A percentile compares a stretch with the other conserved stretches of the same genome.
Evolutionary conservation across 306 rosid species (phyloP).

Genomic region (Acacia melanoxylon): DNA sequence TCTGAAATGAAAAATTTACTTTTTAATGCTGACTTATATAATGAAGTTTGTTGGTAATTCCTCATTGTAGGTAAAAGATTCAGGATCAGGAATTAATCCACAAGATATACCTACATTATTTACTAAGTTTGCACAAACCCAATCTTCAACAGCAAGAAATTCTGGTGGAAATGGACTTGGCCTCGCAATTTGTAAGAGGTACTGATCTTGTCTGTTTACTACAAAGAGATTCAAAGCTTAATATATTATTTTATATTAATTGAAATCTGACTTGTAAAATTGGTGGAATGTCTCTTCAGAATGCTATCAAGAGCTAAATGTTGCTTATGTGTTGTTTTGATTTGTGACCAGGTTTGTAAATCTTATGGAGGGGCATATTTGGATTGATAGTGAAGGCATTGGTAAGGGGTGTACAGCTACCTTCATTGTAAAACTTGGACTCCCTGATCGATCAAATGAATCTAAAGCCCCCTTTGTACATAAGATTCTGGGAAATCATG

Average conservation of each 20-base stretch:
- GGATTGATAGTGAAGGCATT: slow-evolving; percentile 95
- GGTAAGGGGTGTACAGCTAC: slow-evolving; percentile 86
- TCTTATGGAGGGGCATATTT: slow-evolving; percentile 95
- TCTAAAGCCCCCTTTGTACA: slow-evolving; percentile 53
- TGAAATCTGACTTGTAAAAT: slow-evolving; percentile 1
- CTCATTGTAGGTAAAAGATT: slow-evolving; percentile 74
- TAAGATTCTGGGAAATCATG: slow-evolving; percentile 55
- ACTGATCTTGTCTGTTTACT: slow-evolving; percentile 27
- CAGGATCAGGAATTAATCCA: slow-evolving; percentile 83
- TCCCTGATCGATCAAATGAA: slow-evolving; percentile 68
- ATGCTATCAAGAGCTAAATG: slow-evolving; percentile 4
- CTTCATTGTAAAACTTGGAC: slow-evolving; percentile 84
- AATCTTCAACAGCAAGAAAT: slow-evolving; percentile 63
- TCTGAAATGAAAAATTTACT: slow-evolving; percentile 23
- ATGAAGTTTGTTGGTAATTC: slow-evolving; percentile 8
- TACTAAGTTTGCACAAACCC: slow-evolving; percentile 83
- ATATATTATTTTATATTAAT: slow-evolving; percentile 6
- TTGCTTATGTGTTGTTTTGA: slow-evolving; percentile 13
- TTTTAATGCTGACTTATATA: slow-evolving; percentile 9
- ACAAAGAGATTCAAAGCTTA: slow-evolving; percentile 13
- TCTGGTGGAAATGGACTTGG: slow-evolving; percentile 86
- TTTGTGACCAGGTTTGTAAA: slow-evolving; percentile 81
- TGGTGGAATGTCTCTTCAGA: slow-evolving; percentile 3
- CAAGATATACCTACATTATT: slow-evolving; percentile 85
- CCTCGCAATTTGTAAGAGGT: slow-evolving; percentile 94